Percentiles rank a stretch among this genome's conserved stretches.
Evolutionary conservation across 2,329 filamentous ascomycete genomes (phyloP).

Genomic region (Trichoderma endophyticum): DNA sequence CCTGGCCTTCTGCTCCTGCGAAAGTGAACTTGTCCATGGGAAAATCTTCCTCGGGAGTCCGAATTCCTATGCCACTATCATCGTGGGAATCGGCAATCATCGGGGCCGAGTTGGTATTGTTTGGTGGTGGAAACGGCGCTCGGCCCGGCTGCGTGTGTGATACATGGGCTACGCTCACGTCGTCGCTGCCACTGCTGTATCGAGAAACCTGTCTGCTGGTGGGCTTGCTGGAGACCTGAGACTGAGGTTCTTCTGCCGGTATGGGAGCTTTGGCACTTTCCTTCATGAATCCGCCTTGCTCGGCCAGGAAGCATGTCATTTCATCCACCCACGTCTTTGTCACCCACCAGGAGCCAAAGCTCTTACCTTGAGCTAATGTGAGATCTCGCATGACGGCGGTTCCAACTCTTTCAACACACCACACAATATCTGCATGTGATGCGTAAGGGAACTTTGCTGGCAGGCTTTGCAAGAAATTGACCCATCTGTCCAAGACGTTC

Average conservation of each 20-base stretch:
- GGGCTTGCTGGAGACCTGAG: constrained; percentile 37
- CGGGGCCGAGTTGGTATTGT: constrained; percentile 41
- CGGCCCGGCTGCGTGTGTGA: constrained; percentile 47
- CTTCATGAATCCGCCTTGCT: constrained; percentile 83
- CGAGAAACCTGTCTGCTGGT: constrained; percentile 35
- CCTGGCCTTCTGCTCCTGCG: constrained; percentile 35
- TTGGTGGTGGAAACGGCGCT: constrained; percentile 49
- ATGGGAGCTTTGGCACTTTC: constrained; percentile 43
- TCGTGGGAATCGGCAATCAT: constrained; percentile 51
- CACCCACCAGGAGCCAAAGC: constrained; percentile 91
- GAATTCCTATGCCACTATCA: constrained; percentile 72
- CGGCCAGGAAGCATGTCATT: constrained; percentile 85
- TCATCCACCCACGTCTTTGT: constrained; percentile 95
- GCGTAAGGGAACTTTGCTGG: constrained; percentile 71
- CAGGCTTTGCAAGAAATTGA: constrained; percentile 66
- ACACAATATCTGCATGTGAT: constrained; percentile 68
- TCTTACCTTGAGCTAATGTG: constrained; percentile 72
- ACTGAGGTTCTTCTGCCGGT: constrained; percentile 30
- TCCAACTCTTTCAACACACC: constrained; percentile 71
- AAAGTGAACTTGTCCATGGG: constrained; percentile 58
- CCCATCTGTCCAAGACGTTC: constrained; percentile 76
- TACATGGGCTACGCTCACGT: constrained; percentile 43
- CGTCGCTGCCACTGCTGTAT: constrained; percentile 46
- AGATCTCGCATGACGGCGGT: constrained; percentile 78
- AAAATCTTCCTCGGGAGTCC: constrained; percentile 64